phyloP scores from a whole-genome alignment of 495 filamentous ascomycete genomes.

The Penicillium alfredii region DNA sequence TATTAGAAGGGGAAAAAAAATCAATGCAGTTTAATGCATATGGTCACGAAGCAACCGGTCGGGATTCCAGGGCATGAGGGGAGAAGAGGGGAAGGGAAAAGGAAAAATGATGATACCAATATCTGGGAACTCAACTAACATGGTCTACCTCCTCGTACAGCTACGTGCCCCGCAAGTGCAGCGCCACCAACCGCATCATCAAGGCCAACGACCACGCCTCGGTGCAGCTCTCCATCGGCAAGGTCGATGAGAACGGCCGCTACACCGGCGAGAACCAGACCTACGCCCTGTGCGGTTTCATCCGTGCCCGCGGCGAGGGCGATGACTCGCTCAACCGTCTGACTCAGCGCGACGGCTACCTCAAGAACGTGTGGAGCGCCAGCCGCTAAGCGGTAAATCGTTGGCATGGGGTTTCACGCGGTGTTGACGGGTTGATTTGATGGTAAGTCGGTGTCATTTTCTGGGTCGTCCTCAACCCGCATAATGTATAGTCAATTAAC shows the following conservation, averaged over 20 bases:
- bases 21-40: too few species aligned
- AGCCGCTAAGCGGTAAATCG: slow-evolving; percentile 58
- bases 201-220: slow-evolving; percentile 98
- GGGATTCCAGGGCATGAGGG: slow-evolving; percentile 8
- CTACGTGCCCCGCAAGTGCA: slow-evolving; percentile 99
- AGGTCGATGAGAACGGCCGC: slow-evolving; percentile 92
- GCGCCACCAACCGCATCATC: slow-evolving; percentile 94
- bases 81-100: slow-evolving; percentile 6
- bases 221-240: slow-evolving; percentile 83
- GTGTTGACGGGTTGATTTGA: slow-evolving; percentile 30
- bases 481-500: too few species aligned
- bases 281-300: slow-evolving; percentile 96
- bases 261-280: slow-evolving; percentile 96
- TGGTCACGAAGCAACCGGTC: too few species aligned
- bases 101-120: slow-evolving; percentile 2
- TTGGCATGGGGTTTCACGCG: slow-evolving; percentile 14
- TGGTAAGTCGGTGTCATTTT: slow-evolving; percentile 24
- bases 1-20: too few species aligned
- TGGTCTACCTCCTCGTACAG: slow-evolving; percentile 37
- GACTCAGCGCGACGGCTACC: slow-evolving; percentile 87
- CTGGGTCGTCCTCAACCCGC: too few species aligned
- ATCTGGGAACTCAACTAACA: too few species aligned
- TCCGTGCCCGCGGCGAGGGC: slow-evolving; percentile 93
- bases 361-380: slow-evolving; percentile 93
- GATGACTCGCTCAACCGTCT: slow-evolving; percentile 96